A percentile compares a stretch with the other conserved stretches of the same genome.
Conservation (phyloP, 2,329 filamentous ascomycete genomes). For the Ilyonectria robusta region DNA sequence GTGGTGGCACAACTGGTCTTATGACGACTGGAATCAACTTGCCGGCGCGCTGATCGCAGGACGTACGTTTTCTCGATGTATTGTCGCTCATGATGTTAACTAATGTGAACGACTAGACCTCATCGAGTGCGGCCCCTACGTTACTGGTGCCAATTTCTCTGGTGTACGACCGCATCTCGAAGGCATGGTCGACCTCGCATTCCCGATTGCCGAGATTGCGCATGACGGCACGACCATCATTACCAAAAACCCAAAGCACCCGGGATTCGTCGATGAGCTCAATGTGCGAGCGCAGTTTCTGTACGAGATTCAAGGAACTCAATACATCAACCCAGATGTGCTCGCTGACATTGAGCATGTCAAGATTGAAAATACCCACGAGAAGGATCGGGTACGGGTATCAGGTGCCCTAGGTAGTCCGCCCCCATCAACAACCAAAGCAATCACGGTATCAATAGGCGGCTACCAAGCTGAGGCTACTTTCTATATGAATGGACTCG, state of each 20-base stretch:
- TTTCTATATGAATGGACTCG: slow-evolving; percentile 27
- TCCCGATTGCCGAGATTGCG: slow-evolving; percentile 22
- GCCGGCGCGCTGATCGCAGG: slow-evolving; percentile 16
- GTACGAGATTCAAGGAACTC: slow-evolving; percentile 24
- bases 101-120: slow-evolving; percentile 2
- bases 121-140: slow-evolving; percentile 19
- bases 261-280: slow-evolving; percentile 14
- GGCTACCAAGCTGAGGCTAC: slow-evolving; percentile 25
- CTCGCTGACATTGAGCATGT: slow-evolving; percentile 14
- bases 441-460: slow-evolving; percentile 19
- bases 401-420: slow-evolving; percentile 12
- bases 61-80: not conserved
- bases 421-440: slow-evolving; percentile 18
- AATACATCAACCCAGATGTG: slow-evolving; percentile 26
- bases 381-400: slow-evolving; percentile 8
- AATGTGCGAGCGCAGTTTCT: slow-evolving; percentile 26
- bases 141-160: slow-evolving; percentile 21
- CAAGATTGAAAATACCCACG: slow-evolving; percentile 10
- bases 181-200: slow-evolving; percentile 21
- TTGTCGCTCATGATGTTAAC: not conserved
- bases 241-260: slow-evolving; percentile 21
- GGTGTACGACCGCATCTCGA: slow-evolving; percentile 7
- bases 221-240: slow-evolving; percentile 20
- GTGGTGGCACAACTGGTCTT: slow-evolving; percentile 22
- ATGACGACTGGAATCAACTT: slow-evolving; percentile 10